Evolutionary conservation across 2,329 filamentous ascomycete genomes (phyloP).

Genomic region (Penicillium sp.): DNA sequence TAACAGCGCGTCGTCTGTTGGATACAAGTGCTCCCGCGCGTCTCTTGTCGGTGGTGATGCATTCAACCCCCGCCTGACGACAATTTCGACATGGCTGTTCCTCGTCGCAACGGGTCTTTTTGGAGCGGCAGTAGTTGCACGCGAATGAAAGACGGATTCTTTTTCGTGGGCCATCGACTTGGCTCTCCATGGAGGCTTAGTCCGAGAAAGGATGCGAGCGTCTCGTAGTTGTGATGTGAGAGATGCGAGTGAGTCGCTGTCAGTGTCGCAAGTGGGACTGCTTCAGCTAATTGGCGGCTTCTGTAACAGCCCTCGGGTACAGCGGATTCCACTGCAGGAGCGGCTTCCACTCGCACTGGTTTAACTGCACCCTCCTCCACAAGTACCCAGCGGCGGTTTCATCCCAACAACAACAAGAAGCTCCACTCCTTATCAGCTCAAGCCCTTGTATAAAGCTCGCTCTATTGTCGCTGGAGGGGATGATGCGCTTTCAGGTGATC

Average conservation of each 20-base stretch:
- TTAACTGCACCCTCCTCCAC: no score
- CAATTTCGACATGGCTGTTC: conserved; percentile 15
- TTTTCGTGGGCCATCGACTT: background rate
- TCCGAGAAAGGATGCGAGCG: background rate
- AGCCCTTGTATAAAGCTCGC: no score
- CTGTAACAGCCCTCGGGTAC: no score
- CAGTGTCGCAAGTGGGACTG: no score
- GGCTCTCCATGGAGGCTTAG: background rate
- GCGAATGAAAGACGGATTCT: conserved; percentile 9
- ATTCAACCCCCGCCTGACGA: conserved; percentile 11
- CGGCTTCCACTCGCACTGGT: no score
- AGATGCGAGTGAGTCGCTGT: background rate
- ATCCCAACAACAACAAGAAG: no score
- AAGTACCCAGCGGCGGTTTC: no score
- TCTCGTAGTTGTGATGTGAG: background rate
- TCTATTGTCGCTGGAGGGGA: no score
- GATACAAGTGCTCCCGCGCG: conserved; percentile 9
- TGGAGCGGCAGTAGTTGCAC: conserved; percentile 16
- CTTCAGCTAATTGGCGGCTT: no score
- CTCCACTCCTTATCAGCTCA: no score
- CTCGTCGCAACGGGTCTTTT: conserved; percentile 17
- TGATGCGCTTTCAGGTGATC: no score
- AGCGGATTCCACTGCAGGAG: no score
- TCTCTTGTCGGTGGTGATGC: conserved; percentile 16
- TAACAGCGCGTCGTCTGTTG: conserved; percentile 5